Base-by-base conservation (phyloP, 2,329 filamentous ascomycete species). In the Tricladium varicosporioides region DNA sequence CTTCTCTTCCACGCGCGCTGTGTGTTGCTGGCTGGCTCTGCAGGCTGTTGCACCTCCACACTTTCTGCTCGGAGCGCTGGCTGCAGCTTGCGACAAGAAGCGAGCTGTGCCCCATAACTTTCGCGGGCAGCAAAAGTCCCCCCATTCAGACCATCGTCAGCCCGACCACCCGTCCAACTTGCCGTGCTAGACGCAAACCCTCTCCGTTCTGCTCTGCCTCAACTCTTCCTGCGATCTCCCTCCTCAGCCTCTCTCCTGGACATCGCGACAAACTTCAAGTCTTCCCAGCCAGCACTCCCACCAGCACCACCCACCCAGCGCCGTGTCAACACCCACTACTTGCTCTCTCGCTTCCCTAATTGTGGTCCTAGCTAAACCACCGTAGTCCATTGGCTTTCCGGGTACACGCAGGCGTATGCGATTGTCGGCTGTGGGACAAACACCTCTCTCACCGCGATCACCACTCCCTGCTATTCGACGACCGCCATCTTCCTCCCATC, bases 381-480 rank as follows among this genome's bases (percentile, higher is more conserved):
- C 36, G 5, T 5, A 11, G 11, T 40, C 36, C 36, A 40, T 40
- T 40, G 36, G n/a, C 36, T 40, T 40, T 40, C 36, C 36, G 36
- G 36, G 11, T 40, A 10, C 36, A n/a, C 36, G 36, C 36, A 40
- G 36, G 36, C 36, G 36, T n/a, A 40, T 40, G 36, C 36, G 36
- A 40, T 40, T 40, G 11, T 40, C 48, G 32, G 32, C 15, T 14
- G 48, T 51, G 31, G 33, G 33, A 51, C 48, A 51, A 43, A 51
- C 46, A 48, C 14, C 46, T 22, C 46, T 48, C 19, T 22, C 16
- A 22, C 19, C 16, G 46, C 14, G 46, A 31, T 7, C 45, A 7
- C 7, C 32, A 48, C 13, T 18, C 13, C 45, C 18, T 7, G n/a
- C n/a, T 22, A 11, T 7, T 19, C 19, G 45, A 19, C 45, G 22